Conservation (phyloP, 805 yeast species). For the Kodamaea restingae region DNA sequence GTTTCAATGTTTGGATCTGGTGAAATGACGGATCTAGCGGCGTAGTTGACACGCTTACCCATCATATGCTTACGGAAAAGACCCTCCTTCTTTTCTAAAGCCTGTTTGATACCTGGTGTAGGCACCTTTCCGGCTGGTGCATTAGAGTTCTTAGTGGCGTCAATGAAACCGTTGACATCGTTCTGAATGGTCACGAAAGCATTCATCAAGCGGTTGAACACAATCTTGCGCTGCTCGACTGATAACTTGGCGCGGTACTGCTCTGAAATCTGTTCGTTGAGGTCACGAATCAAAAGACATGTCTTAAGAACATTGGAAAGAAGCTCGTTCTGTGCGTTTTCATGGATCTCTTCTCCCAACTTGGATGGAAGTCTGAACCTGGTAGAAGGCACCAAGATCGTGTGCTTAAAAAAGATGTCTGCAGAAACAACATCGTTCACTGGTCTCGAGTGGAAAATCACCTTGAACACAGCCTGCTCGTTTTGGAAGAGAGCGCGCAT, state of each 20-base stretch:
- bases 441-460: slow-evolving; percentile 82
- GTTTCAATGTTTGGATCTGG: slow-evolving; percentile 99
- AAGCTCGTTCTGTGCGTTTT: slow-evolving; percentile 87
- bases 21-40: slow-evolving; percentile 98
- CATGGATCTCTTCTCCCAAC: slow-evolving; percentile 94
- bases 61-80: slow-evolving; percentile 97
- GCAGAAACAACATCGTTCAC: slow-evolving; percentile 47
- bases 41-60: slow-evolving; percentile 99
- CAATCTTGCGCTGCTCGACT: slow-evolving; percentile 66
- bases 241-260: slow-evolving; percentile 47
- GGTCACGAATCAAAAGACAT: slow-evolving; percentile 76
- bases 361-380: slow-evolving; percentile 96
- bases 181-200: slow-evolving; percentile 92
- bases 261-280: slow-evolving; percentile 75
- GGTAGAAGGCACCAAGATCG: slow-evolving; percentile 92
- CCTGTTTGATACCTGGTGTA: slow-evolving; percentile 95
- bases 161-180: slow-evolving; percentile 91
- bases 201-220: slow-evolving; percentile 90
- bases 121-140: slow-evolving; percentile 65
- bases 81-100: slow-evolving; percentile 97
- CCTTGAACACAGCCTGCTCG: slow-evolving; percentile 66
- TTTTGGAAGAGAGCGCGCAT: slow-evolving; percentile 68
- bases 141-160: slow-evolving; percentile 83
- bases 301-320: slow-evolving; percentile 77
- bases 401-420: slow-evolving; percentile 86